Evolutionary conservation across 345 rosid genomes (phyloP).

Genomic region (Eucalyptus lansdowneana): DNA sequence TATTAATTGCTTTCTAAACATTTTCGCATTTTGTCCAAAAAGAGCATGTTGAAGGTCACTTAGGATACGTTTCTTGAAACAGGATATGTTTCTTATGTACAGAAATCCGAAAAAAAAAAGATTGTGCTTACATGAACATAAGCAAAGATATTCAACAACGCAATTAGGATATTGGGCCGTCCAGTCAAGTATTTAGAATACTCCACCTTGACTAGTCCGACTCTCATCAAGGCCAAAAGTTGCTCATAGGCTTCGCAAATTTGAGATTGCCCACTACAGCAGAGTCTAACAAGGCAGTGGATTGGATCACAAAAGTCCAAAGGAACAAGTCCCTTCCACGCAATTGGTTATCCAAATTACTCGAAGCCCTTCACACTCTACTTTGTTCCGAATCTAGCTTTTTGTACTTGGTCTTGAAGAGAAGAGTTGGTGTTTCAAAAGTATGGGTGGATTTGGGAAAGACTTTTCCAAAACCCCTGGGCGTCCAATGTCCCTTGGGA

Average conservation of each 20-base stretch:
- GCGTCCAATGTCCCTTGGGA: too few species aligned
- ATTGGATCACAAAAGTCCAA: background rate
- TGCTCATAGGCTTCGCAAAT: background rate
- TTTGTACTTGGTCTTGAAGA: background rate
- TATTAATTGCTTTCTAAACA: too few species aligned
- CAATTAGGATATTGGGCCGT: background rate
- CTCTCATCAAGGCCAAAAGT: background rate
- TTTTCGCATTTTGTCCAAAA: background rate
- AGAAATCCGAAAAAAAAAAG: background rate
- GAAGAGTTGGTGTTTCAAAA: background rate
- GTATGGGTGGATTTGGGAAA: too few species aligned
- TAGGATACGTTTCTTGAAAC: background rate
- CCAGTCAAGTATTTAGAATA: background rate
- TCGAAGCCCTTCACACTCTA: background rate
- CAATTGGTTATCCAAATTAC: background rate
- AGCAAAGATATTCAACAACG: background rate
- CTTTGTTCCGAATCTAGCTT: background rate
- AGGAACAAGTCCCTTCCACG: background rate
- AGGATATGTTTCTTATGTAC: background rate
- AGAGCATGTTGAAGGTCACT: background rate
- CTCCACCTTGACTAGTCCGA: background rate
- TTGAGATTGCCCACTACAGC: background rate
- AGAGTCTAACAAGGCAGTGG: background rate
- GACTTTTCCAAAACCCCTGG: too few species aligned
- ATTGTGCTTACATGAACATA: background rate